A percentile compares a stretch with the other conserved stretches of the same genome.
Conservation (phyloP, 1,284 basidiomycete genomes). For the Neotropicomus parvogracilis region DNA sequence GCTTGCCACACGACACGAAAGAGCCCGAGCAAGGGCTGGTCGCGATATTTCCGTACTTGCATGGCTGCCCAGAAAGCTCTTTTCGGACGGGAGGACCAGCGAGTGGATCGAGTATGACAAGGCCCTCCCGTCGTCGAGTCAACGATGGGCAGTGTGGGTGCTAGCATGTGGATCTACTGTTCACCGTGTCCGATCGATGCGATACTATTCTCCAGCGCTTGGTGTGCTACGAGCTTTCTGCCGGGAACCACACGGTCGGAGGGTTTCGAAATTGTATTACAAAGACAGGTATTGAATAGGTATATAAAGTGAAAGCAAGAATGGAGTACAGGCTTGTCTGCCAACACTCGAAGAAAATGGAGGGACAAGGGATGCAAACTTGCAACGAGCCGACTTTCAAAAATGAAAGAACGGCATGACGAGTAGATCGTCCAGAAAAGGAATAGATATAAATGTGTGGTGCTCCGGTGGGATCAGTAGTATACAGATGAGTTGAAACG, state of each 20-base stretch:
- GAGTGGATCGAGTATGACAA: too few relatives aligned
- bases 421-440: neutral
- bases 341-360: neutral
- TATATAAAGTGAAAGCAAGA: too few relatives aligned
- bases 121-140: too few relatives aligned
- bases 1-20: too few relatives aligned
- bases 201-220: too few relatives aligned
- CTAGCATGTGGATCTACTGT: constrained; percentile 64
- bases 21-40: too few relatives aligned
- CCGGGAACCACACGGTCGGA: neutral
- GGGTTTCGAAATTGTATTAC: constrained; percentile 12
- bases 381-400: neutral
- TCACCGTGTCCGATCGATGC: constrained; percentile 51
- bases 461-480: constrained; percentile 17
- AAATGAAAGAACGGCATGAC: constrained; percentile 1
- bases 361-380: neutral
- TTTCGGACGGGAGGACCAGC: too few relatives aligned
- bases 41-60: too few relatives aligned
- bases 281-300: constrained; percentile 10
- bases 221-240: too few relatives aligned
- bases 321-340: neutral
- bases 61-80: too few relatives aligned
- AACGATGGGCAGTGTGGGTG: too few relatives aligned
- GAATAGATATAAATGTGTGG: constrained; percentile 7
- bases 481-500: constrained; percentile 23